Base-by-base conservation (phyloP, 768 basidiomycete genomes). In the Tulasnella sp. region DNA sequence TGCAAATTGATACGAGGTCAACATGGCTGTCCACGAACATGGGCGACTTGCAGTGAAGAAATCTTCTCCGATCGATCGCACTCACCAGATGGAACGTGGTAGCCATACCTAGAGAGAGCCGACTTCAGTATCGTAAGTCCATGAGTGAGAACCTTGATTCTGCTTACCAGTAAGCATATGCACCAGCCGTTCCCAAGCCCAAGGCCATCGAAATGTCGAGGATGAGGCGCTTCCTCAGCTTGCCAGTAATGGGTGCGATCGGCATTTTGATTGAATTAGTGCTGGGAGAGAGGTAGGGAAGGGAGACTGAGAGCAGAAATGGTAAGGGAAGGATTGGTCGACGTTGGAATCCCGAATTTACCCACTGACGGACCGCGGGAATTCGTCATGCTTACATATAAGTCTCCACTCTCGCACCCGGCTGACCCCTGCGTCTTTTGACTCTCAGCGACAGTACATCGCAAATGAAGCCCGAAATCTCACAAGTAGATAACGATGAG, bases 181-280 rank as follows among this genome's bases (percentile, higher is more conserved):
- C 94, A 12, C 85, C 83, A 64, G 87, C 83, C 70, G 89, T 75
- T 34, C 94, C 94, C 67, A 96, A 86, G 76, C 91, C 94, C 59
- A 95, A 79, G 42, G 87, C 86, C 77, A 86, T 83, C 63, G 87
- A 84, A 75, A 96, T 77, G 79, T 97, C 95, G 75, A 93, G 87
- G 88, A 92, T 92, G 81, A 95, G 88, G 77, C 88, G 85, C 83
- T 95, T 96, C 83, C 94, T 91, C 83, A 95, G 90, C 83, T 87
- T 94, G 80, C 94, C 94, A 67, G 91, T 91, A 81, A 96, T 94
- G 77, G 94, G 94, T 74, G 92, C 89, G 79, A 96, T 90, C 78
- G 91, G 80, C 91, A 94, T 94, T 76, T 80, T 66, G 68, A 62
- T 74, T 78, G 73, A 66, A 76, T 75, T 75, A 22, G 71, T 75